phyloP scores from a whole-genome alignment of 1,284 basidiomycete species.

The Ustanciosporium gigantosporum region DNA sequence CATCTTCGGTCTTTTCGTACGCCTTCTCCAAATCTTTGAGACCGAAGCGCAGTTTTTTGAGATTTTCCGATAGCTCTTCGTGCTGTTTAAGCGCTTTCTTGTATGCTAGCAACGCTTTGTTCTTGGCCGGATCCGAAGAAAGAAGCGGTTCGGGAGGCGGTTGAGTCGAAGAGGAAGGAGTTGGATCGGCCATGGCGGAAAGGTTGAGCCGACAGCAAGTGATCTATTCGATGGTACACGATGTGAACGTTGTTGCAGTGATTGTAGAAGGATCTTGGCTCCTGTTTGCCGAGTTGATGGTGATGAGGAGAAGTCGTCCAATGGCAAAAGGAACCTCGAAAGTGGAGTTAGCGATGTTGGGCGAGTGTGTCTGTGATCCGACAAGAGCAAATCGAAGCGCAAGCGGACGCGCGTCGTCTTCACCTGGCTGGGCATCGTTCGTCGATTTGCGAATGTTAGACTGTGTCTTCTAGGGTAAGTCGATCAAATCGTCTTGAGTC shows the following conservation, averaged over 20 bases:
- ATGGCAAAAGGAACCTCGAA: too few relatives aligned
- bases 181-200: conserved; percentile 38
- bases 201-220: too few relatives aligned
- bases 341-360: too few relatives aligned
- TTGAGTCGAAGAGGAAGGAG: conserved; percentile 31
- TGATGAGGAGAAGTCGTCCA: too few relatives aligned
- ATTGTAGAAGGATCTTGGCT: conserved; percentile 1
- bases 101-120: conserved; percentile 57
- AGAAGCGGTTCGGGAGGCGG: conserved; percentile 29
- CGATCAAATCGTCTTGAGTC: too few relatives aligned
- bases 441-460: too few relatives aligned
- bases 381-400: too few relatives aligned
- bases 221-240: too few relatives aligned
- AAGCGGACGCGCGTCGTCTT: too few relatives aligned
- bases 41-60: conserved; percentile 55
- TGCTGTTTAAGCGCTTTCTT: conserved; percentile 62
- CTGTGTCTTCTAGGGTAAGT: too few relatives aligned
- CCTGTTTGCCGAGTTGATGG: conserved; percentile 3
- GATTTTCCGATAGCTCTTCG: conserved; percentile 62
- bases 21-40: conserved; percentile 80
- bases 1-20: conserved; percentile 95
- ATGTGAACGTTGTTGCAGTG: background rate
- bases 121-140: conserved; percentile 39
- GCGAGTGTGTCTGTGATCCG: too few relatives aligned
- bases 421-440: too few relatives aligned